These are phyloP conservation scores for Sarocladium oryzae DNA, from an alignment of 2,329 filamentous ascomycete species.

Conservation along the genomic window DNA sequence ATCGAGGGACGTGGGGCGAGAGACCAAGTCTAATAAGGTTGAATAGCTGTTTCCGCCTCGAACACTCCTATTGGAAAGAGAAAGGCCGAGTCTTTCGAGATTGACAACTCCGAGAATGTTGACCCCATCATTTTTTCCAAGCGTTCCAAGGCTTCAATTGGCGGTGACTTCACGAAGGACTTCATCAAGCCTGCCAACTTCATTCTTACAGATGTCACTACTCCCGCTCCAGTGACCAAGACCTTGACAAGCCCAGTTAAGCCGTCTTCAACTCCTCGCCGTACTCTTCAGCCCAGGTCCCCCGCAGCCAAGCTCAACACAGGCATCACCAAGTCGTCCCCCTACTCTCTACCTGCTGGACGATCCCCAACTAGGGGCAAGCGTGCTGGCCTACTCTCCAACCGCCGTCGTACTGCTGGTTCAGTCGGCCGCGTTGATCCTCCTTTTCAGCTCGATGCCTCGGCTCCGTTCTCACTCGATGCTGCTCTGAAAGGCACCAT, in stretches of 20 bases:
- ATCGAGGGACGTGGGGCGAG: no score
- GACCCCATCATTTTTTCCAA: conserved; percentile 53
- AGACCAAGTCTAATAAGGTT: background rate
- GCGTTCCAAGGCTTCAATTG: conserved; percentile 45
- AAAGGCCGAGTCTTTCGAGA: conserved; percentile 48
- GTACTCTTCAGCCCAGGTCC: conserved; percentile 47
- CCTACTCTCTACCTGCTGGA: conserved; percentile 64
- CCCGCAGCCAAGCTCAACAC: conserved; percentile 41
- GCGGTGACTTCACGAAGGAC: conserved; percentile 30
- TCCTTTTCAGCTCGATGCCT: conserved; percentile 46
- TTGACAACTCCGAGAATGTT: conserved; percentile 54
- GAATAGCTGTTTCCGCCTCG: conserved; percentile 30
- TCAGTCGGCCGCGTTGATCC: conserved; percentile 61
- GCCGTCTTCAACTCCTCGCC: conserved; percentile 28
- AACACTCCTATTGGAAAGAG: conserved; percentile 40
- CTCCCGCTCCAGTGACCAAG: conserved; percentile 20
- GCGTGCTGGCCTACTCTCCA: conserved; percentile 60
- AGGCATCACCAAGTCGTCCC: conserved; percentile 39
- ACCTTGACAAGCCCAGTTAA: conserved; percentile 26
- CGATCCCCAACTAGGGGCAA: conserved; percentile 72
- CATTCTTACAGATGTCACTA: conserved; percentile 34
- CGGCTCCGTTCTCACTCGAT: conserved; percentile 74
- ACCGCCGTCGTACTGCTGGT: conserved; percentile 58
- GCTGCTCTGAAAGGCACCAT: conserved; percentile 75
- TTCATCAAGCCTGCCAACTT: conserved; percentile 41